These are phyloP conservation scores for Phlebiopsis gigantea DNA, from an alignment of 768 basidiomycete genomes.

Conservation along the genomic window DNA sequence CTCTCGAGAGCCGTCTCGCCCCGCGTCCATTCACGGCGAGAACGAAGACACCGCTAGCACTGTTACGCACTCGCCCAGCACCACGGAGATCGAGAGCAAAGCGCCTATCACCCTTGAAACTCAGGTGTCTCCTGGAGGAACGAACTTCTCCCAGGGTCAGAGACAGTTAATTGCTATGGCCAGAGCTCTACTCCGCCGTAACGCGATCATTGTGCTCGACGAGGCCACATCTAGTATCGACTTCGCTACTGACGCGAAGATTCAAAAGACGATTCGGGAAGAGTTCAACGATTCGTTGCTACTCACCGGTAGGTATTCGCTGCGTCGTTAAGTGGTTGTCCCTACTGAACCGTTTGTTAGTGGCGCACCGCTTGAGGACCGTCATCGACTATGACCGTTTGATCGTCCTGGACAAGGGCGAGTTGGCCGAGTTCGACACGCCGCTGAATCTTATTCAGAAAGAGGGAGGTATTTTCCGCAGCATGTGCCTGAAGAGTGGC, in stretches of 20 bases:
- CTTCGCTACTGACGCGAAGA: slow-evolving; percentile 85
- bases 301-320: slow-evolving; percentile 52
- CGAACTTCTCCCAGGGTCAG: slow-evolving; percentile 92
- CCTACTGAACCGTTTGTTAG: slow-evolving; percentile 25
- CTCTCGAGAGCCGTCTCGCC: slow-evolving; percentile 43
- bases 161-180: slow-evolving; percentile 86
- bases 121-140: slow-evolving; percentile 78
- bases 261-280: slow-evolving; percentile 81
- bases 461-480: slow-evolving; percentile 43
- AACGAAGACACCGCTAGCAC: slow-evolving; percentile 30
- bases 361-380: slow-evolving; percentile 72
- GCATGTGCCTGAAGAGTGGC: slow-evolving; percentile 59
- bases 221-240: slow-evolving; percentile 87
- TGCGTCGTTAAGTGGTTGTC: too few species aligned
- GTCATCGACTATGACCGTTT: slow-evolving; percentile 80
- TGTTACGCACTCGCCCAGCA: slow-evolving; percentile 22
- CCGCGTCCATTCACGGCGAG: slow-evolving; percentile 41
- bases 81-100: slow-evolving; percentile 53
- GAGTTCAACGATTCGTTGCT: slow-evolving; percentile 76
- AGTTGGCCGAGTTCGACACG: slow-evolving; percentile 44
- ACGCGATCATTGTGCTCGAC: slow-evolving; percentile 71
- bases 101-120: slow-evolving; percentile 63
- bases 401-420: slow-evolving; percentile 73
- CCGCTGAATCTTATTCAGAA: slow-evolving; percentile 43
- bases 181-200: slow-evolving; percentile 64